phyloP scores from a whole-genome alignment of 75 land plant species.

The Isoetes taiwanensis region DNA sequence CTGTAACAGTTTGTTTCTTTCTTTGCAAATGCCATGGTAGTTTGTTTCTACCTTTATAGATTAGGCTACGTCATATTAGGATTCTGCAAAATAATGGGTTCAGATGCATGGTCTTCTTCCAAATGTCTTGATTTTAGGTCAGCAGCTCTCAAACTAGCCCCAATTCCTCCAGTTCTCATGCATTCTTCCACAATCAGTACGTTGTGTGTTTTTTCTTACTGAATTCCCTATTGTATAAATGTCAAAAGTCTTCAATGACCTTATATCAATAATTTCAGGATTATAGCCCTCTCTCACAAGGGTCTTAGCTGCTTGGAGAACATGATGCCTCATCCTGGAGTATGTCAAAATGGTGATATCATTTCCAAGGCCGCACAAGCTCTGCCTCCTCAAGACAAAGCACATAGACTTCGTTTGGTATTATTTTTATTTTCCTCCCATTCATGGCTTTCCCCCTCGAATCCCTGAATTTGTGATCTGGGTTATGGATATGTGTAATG shows the following conservation, averaged over 20 bases:
- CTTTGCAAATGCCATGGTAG: no score
- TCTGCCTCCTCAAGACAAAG: constrained; percentile 6
- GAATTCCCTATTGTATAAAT: neutral
- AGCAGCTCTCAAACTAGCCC: constrained; percentile 4
- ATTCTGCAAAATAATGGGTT: no score
- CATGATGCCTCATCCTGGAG: constrained; percentile 6
- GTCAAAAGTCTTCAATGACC: constrained; percentile 1
- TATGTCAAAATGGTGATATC: neutral
- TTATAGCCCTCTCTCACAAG: constrained; percentile 1
- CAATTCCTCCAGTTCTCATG: constrained; percentile 8
- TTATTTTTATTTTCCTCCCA: no score
- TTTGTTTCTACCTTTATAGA: no score
- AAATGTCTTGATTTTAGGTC: no score
- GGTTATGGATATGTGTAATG: no score
- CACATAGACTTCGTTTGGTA: neutral
- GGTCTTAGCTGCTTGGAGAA: constrained; percentile 6
- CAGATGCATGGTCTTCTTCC: no score
- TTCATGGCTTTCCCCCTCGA: no score
- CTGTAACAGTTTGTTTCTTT: no score
- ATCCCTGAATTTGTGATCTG: no score
- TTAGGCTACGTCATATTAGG: no score
- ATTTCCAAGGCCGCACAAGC: constrained; percentile 4
- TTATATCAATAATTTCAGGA: constrained; percentile 1
- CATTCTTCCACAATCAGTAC: constrained; percentile 4
- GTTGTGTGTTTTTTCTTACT: constrained; percentile 1